A percentile compares a stretch with the other conserved stretches of the same genome.
Evolutionary conservation across 306 rosid species (phyloP).

Genomic region (Begonia fuchsioides): DNA sequence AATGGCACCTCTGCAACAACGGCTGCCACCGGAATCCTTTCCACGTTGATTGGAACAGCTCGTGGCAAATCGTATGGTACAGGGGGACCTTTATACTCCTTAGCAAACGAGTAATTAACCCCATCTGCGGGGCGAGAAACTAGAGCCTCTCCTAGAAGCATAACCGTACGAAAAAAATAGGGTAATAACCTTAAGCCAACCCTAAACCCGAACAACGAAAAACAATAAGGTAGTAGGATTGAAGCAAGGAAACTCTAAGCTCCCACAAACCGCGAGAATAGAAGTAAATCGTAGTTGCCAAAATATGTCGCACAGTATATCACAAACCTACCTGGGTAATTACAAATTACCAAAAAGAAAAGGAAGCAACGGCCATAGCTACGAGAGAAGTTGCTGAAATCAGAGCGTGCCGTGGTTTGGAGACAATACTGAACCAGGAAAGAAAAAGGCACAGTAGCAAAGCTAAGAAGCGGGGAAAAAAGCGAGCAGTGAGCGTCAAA

Average conservation of each 20-base stretch:
- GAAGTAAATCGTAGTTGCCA: slow-evolving; percentile 19
- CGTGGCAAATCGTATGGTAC: slow-evolving; percentile 53
- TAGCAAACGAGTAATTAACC: slow-evolving; percentile 49
- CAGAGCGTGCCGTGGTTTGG: neutral
- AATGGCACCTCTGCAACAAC: slow-evolving; percentile 36
- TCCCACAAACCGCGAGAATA: slow-evolving; percentile 10
- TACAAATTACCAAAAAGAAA: slow-evolving; percentile 1
- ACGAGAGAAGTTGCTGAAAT: neutral
- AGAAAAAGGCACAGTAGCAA: neutral
- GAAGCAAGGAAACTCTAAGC: slow-evolving; percentile 22
- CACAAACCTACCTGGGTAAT: slow-evolving; percentile 2
- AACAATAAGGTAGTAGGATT: slow-evolving; percentile 9
- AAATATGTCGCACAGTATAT: neutral
- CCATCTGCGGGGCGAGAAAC: slow-evolving; percentile 20
- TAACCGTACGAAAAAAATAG: neutral
- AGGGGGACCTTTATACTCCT: slow-evolving; percentile 65
- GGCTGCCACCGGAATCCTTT: slow-evolving; percentile 47
- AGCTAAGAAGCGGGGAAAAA: slow-evolving; percentile 5
- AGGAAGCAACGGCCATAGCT: neutral
- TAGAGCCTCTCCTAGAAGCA: slow-evolving; percentile 43
- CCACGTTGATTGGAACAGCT: slow-evolving; percentile 61
- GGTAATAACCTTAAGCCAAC: slow-evolving; percentile 17
- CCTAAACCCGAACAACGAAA: slow-evolving; percentile 10
- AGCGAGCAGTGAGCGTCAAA: slow-evolving; percentile 8
- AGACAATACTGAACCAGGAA: slow-evolving; percentile 1